Evolutionary conservation across 108 stramenopile genomes (phyloP).

Genomic region (Bacterosira constricta): DNA sequence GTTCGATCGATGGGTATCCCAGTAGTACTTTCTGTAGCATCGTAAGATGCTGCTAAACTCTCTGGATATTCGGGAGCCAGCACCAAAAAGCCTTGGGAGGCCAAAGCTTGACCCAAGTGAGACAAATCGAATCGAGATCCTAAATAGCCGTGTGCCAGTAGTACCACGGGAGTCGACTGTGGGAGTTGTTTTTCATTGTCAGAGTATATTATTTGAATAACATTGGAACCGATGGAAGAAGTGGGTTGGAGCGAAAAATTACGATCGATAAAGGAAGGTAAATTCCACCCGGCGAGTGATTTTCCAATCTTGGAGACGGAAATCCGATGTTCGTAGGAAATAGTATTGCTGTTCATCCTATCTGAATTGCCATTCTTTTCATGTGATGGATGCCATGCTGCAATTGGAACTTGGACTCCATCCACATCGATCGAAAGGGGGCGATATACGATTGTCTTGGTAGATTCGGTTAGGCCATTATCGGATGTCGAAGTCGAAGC

Average conservation of each 20-base stretch:
- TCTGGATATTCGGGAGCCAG: slow-evolving; percentile 77
- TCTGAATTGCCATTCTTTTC: not conserved
- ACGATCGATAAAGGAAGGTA: slow-evolving; percentile 61
- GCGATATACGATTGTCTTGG: not conserved
- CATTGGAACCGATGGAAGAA: not conserved
- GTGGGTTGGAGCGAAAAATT: slow-evolving; percentile 55
- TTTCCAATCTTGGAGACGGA: slow-evolving; percentile 72
- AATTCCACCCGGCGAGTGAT: slow-evolving; percentile 68
- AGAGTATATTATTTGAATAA: slow-evolving; percentile 5
- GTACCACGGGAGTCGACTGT: slow-evolving; percentile 52
- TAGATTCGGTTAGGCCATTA: too few species aligned
- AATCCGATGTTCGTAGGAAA: slow-evolving; percentile 64
- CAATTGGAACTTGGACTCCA: slow-evolving; percentile 8
- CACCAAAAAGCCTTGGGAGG: slow-evolving; percentile 64
- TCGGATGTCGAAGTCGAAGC: too few species aligned
- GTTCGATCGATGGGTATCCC: slow-evolving; percentile 57
- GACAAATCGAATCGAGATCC: slow-evolving; percentile 77
- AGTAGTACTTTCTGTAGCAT: slow-evolving; percentile 9
- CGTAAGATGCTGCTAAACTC: slow-evolving; percentile 73
- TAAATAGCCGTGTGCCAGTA: slow-evolving; percentile 61
- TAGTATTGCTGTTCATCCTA: not conserved
- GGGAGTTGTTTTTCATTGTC: slow-evolving; percentile 34
- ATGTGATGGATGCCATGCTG: slow-evolving; percentile 15
- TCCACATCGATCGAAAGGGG: slow-evolving; percentile 4
- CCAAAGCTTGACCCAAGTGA: slow-evolving; percentile 71